phyloP scores from a whole-genome alignment of 139 green algal species.

The Coelastrella sp. region DNA sequence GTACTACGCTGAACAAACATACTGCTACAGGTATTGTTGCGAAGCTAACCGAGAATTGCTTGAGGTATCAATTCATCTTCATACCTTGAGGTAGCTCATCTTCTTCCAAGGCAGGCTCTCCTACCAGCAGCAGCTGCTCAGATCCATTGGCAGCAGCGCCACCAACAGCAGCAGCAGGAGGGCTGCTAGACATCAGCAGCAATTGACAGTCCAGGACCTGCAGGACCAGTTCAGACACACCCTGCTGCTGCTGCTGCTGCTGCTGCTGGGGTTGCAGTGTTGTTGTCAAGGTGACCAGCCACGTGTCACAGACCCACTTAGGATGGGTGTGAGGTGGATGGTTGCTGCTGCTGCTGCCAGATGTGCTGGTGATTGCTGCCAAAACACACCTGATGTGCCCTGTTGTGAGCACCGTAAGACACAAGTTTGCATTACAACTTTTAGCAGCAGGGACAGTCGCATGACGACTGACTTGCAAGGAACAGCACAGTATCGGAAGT shows the following conservation, averaged over 20 bases:
- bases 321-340: background rate
- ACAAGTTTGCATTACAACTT: no score
- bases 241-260: constrained; percentile 19
- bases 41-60: no score
- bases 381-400: background rate
- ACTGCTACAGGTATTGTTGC: no score
- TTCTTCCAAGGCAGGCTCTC: constrained; percentile 9
- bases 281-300: constrained; percentile 4
- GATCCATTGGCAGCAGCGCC: background rate
- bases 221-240: background rate
- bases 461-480: no score
- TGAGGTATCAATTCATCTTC: background rate
- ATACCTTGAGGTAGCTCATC: constrained; percentile 27
- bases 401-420: constrained; percentile 43
- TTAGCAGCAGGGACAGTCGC: no score
- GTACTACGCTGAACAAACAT: background rate
- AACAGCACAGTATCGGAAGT: no score
- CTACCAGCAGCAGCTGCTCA: background rate
- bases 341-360: constrained; percentile 25
- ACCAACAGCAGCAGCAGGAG: constrained; percentile 11
- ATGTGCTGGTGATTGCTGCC: background rate
- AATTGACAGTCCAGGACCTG: constrained; percentile 11
- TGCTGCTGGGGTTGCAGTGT: constrained; percentile 14
- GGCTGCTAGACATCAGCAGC: constrained; percentile 17
- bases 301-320: constrained; percentile 16